Percentiles rank a stretch among this genome's conserved stretches.
Evolutionary conservation across 2,329 filamentous ascomycete species (phyloP).

Genomic region (Juglanconis sp.): DNA sequence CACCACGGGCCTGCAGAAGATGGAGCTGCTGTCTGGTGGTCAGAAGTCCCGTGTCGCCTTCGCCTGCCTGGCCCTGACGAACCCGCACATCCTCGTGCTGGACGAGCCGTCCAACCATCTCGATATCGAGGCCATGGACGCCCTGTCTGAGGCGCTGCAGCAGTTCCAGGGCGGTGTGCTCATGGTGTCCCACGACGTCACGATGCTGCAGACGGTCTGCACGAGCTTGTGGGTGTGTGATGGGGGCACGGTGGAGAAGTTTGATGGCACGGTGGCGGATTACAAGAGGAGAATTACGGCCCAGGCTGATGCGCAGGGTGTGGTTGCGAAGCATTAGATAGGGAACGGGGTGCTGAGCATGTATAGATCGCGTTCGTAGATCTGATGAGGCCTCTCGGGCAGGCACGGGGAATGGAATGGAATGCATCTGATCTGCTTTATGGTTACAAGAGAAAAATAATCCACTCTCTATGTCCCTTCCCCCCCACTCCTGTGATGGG

Average conservation of each 20-base stretch:
- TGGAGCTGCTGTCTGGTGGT: conserved; percentile 89
- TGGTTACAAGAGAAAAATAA: no score
- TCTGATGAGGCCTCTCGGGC: no score
- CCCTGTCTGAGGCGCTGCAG: conserved; percentile 76
- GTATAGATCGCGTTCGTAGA: no score
- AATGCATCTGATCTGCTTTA: no score
- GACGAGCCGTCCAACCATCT: conserved; percentile 98
- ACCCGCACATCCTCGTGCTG: conserved; percentile 94
- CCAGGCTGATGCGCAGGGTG: conserved; percentile 83
- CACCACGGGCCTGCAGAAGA: conserved; percentile 94
- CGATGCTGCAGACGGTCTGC: conserved; percentile 96
- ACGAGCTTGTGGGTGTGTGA: conserved; percentile 96
- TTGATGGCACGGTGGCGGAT: conserved; percentile 87
- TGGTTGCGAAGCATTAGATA: conserved; percentile 65
- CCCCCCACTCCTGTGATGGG: no score
- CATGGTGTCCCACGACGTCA: conserved; percentile 99
- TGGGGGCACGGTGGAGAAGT: conserved; percentile 89
- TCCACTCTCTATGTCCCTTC: no score
- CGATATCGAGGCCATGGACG: conserved; percentile 99
- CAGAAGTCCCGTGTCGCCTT: conserved; percentile 98
- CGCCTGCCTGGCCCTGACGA: conserved; percentile 88
- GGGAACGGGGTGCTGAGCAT: no score
- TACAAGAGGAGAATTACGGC: conserved; percentile 96
- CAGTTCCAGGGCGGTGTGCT: conserved; percentile 91
- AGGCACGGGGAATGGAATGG: no score